Percentiles rank a stretch among this genome's conserved stretches.
Conservation (phyloP, 345 rosid species). For the Gossypium turneri region DNA sequence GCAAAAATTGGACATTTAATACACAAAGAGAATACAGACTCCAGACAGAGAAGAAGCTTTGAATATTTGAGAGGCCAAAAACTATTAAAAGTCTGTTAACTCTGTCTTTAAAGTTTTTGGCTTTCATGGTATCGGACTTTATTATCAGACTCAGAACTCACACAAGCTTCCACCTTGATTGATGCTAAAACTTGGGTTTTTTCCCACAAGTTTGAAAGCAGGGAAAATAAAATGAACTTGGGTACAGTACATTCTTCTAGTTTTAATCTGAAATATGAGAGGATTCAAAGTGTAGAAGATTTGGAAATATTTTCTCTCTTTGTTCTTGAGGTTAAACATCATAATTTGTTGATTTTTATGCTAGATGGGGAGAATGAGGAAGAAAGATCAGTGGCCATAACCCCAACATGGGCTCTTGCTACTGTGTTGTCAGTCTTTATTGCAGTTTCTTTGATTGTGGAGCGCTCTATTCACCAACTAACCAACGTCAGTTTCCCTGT, state of each 20-base stretch:
- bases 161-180: conserved; percentile 11
- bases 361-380: conserved; percentile 16
- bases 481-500: conserved; percentile 49
- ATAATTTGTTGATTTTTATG: conserved; percentile 1
- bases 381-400: conserved; percentile 72
- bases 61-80: not conserved
- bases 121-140: conserved; percentile 5
- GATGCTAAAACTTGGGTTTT: conserved; percentile 2
- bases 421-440: conserved; percentile 82
- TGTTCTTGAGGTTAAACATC: not conserved
- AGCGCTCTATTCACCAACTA: conserved; percentile 73
- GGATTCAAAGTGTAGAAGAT: not conserved
- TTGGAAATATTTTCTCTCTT: not conserved
- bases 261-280: not conserved
- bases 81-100: not conserved
- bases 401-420: conserved; percentile 98
- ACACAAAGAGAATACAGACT: not conserved
- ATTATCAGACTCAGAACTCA: not conserved
- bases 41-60: not conserved
- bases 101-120: conserved; percentile 1
- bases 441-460: conserved; percentile 74
- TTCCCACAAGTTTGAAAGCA: not conserved
- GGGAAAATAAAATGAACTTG: not conserved
- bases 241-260: not conserved
- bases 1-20: not conserved